These are phyloP conservation scores for Mixia osmundae DNA, from an alignment of 1,284 basidiomycete species.

Conservation along the genomic window DNA sequence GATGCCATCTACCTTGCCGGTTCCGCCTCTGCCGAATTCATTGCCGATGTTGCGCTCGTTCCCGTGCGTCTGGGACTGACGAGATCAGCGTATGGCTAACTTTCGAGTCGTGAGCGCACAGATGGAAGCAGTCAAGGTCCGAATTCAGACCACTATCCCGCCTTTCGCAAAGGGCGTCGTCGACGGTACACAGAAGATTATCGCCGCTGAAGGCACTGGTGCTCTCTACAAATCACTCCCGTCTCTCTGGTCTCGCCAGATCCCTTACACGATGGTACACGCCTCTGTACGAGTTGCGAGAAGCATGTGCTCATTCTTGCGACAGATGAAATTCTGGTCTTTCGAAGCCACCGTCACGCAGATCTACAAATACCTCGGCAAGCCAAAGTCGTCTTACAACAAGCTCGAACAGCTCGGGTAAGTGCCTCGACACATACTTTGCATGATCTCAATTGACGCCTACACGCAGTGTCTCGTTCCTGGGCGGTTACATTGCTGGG, in stretches of 20 bases:
- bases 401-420: constrained; percentile 22
- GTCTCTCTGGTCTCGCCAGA: constrained; percentile 21
- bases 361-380: constrained; percentile 14
- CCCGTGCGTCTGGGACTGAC: constrained; percentile 13
- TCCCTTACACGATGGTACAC: constrained; percentile 21
- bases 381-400: constrained; percentile 18
- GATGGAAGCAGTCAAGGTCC: constrained; percentile 21
- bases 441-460: no score
- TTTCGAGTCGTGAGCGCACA: no score
- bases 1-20: constrained; percentile 20
- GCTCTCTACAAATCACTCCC: constrained; percentile 20
- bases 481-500: constrained; percentile 20
- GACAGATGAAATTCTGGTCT: constrained; percentile 16
- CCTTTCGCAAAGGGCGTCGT: constrained; percentile 17
- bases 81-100: no score
- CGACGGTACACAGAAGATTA: constrained; percentile 16
- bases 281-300: constrained; percentile 3
- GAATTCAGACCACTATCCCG: constrained; percentile 21
- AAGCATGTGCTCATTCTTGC: neutral
- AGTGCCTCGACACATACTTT: no score
- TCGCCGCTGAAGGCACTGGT: constrained; percentile 18
- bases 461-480: constrained; percentile 9
- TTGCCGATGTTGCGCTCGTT: constrained; percentile 20
- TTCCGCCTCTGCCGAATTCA: constrained; percentile 20
- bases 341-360: constrained; percentile 19